Evolutionary conservation across 2,329 filamentous ascomycete genomes (phyloP).

Genomic region (Verticillium albo-atrum): DNA sequence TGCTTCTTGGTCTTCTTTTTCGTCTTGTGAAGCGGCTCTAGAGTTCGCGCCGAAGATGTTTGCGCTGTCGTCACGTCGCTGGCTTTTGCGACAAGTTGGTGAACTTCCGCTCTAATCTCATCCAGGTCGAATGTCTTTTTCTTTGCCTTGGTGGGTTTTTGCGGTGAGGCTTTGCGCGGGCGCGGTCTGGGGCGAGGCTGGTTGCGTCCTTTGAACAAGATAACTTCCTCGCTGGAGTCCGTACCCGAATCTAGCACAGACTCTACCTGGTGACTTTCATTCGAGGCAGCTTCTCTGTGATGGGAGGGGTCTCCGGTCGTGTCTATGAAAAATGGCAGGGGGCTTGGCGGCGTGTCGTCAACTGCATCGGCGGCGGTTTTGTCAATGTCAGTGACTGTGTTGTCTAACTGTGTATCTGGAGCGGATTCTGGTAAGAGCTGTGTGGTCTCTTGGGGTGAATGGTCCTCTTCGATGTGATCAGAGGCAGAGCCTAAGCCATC

Average conservation of each 20-base stretch:
- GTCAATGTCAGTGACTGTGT: not conserved
- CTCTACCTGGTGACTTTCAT: not conserved
- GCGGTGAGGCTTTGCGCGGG: constrained; percentile 3
- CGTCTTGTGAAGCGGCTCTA: constrained; percentile 11
- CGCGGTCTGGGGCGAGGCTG: constrained; percentile 11
- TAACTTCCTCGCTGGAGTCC: constrained; percentile 66
- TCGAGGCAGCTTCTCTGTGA: constrained; percentile 3
- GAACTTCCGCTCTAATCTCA: constrained; percentile 27
- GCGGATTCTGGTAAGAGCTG: not conserved
- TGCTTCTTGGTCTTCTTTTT: constrained; percentile 1
- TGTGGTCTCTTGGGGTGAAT: not conserved
- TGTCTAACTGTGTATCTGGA: not conserved
- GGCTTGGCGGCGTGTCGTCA: not conserved
- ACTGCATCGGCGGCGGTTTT: not conserved
- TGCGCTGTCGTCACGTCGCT: constrained; percentile 10
- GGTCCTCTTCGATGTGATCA: not conserved
- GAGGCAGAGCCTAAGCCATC: not conserved
- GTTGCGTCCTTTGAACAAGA: constrained; percentile 59
- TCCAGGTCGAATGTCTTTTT: constrained; percentile 11
- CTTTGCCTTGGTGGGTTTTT: constrained; percentile 1
- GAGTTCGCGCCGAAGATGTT: not conserved
- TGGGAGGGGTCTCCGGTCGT: constrained; percentile 21
- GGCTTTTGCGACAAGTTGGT: constrained; percentile 17
- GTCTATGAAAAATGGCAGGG: constrained; percentile 32
- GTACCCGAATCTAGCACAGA: constrained; percentile 8